Percentiles rank a stretch among this genome's conserved stretches.
Conservation (phyloP, 768 basidiomycete genomes). For the Suillus subalutaceus region DNA sequence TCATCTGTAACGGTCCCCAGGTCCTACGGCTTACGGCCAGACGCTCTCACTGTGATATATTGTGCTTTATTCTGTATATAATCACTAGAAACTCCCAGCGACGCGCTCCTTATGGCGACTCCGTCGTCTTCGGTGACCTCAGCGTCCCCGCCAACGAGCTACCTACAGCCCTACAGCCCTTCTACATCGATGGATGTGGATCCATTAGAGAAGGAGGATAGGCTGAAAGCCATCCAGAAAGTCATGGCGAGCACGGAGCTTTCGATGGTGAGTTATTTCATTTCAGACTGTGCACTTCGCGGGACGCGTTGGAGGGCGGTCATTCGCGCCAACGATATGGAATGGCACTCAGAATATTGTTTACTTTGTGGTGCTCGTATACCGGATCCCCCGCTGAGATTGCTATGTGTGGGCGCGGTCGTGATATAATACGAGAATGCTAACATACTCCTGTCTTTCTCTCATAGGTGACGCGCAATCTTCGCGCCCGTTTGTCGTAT, state of each 20-base stretch:
- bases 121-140: slow-evolving; percentile 83
- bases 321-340: slow-evolving; percentile 25
- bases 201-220: slow-evolving; percentile 54
- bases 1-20: slow-evolving; percentile 36
- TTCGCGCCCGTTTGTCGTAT: slow-evolving; percentile 80
- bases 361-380: slow-evolving; percentile 8
- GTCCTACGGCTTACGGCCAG: slow-evolving; percentile 10
- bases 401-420: slow-evolving; percentile 15
- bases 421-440: slow-evolving; percentile 14
- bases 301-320: slow-evolving; percentile 51
- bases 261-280: slow-evolving; percentile 65
- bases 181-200: slow-evolving; percentile 45
- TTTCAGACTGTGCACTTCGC: slow-evolving; percentile 22
- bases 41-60: slow-evolving; percentile 20
- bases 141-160: slow-evolving; percentile 74
- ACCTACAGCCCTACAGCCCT: slow-evolving; percentile 49
- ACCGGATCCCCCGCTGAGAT: slow-evolving; percentile 15
- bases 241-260: slow-evolving; percentile 80
- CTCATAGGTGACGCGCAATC: slow-evolving; percentile 73
- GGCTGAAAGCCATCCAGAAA: slow-evolving; percentile 71
- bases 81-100: slow-evolving; percentile 14
- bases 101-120: slow-evolving; percentile 63
- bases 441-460: slow-evolving; percentile 34
- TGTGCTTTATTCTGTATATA: slow-evolving; percentile 22
- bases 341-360: slow-evolving; percentile 12